phyloP scores from a whole-genome alignment of 495 filamentous ascomycete genomes.

The Neurospora hispaniola region DNA sequence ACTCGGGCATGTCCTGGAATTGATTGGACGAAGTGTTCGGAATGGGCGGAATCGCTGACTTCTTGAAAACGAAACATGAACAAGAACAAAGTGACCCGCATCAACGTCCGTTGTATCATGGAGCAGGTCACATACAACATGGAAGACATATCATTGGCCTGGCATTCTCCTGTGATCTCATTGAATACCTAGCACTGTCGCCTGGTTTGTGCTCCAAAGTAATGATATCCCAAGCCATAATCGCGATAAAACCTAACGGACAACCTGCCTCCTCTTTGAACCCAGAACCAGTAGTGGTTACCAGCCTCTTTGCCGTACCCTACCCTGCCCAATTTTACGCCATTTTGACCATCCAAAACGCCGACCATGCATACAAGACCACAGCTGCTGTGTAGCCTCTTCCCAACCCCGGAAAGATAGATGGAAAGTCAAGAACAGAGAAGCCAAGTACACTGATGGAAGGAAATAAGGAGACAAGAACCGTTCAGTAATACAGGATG shows the following conservation, averaged over 20 bases:
- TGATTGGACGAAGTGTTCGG: not conserved
- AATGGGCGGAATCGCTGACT: not conserved
- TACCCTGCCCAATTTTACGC: not conserved
- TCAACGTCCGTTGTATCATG: not conserved
- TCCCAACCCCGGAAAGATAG: not conserved
- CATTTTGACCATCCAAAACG: not conserved
- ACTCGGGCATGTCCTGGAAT: not conserved
- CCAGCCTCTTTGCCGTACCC: not conserved
- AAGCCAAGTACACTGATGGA: not conserved
- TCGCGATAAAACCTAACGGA: not conserved
- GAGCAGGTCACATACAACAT: not conserved
- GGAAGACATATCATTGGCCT: not conserved
- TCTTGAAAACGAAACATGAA: not conserved
- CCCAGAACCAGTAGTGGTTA: not conserved
- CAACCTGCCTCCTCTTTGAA: not conserved
- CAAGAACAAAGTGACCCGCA: not conserved
- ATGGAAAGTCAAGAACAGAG: not conserved
- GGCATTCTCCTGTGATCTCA: not conserved
- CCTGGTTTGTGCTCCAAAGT: not conserved
- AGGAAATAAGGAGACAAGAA: not conserved
- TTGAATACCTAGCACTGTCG: not conserved
- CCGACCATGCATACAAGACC: not conserved
- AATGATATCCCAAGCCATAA: not conserved
- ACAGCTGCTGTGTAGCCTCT: not conserved
- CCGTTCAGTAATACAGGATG: not conserved